Base-by-base conservation (phyloP, 345 rosid species). In the Raphanus raphanistrum region DNA sequence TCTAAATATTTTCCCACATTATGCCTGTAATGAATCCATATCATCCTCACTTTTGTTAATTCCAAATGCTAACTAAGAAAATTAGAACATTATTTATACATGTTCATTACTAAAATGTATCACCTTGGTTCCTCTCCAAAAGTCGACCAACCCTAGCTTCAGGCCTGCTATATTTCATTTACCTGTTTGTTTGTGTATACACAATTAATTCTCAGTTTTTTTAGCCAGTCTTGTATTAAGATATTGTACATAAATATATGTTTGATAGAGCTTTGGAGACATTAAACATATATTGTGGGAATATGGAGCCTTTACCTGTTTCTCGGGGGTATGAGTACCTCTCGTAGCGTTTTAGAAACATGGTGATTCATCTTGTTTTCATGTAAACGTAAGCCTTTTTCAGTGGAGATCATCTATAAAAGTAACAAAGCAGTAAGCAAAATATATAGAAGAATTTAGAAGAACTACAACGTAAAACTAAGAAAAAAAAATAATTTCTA, bases 111-210 rank as follows among this genome's bases (percentile, higher is more conserved):
- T 8, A 63, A 29, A 8, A 32, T 4, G 25, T 36, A 28, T 6
- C 7, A 32, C 97, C 88, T 26, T 89, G 92, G 81, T 84, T 92
- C 84, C 81, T 92, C 74, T 90, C 88, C 52, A 88, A 76, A 79
- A 90, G n/a, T n/a, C n/a, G 91, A 75, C 89, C 93, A 68, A 92
- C 82, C 82, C 88, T 94, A 50, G 88, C 91, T 86, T 89, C 90
- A 38, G 90, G 90, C 64, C 87, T 87, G 70, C 87, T 88, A 71
- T 86, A 87, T 77, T 94, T 95, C 82, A 88, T 59, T 28, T 85
- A 63, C 97, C 93, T 89, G 83, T 87, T 87, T 31, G 85, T 87
- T 17, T 31, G 26, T 31, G 38, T 33, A 33, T 61, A 3, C 17
- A 61, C 11, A 61, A 31, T 2, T 6, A 31, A 61, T 61, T 29